Base-by-base conservation (phyloP, 1,284 basidiomycete genomes). In the Moesziomyces antarcticus region DNA sequence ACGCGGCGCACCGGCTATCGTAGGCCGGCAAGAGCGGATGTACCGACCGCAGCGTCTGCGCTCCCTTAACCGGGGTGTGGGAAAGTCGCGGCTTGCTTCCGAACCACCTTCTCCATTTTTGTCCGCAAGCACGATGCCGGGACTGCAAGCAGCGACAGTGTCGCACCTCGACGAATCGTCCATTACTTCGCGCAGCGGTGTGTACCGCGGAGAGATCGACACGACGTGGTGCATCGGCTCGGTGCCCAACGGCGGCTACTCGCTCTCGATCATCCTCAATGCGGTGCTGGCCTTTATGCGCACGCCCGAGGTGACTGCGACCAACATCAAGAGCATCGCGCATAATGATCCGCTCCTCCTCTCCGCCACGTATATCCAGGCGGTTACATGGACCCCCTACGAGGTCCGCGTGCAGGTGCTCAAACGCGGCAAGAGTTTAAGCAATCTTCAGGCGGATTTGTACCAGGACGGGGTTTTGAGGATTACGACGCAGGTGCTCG, bases 201-300 rank as follows among this genome's bases (percentile, higher is more conserved):
- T 44, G 0, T 73, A 68, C 30, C 37, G 5, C 22, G 71, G 65
- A 13, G 22, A 7, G 6, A 61, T 73, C 56, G 71, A 74, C 27
- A 50, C 57, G 1, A 65, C 58, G 0, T 75, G 73, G 73, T 75
- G 73, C 40, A 75, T 75, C 50, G 68, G 69, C 10, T 68, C 63
- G 0, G 69, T 75, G 0, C 73, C 73, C 1, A 56, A 75, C 30
- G 73, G 73, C 22, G 73, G 73, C 21, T 75, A 75, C 37, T 75
- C 73, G 22, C 61, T 75, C 4, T 60, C 51, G 8, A 58, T 75
- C 52, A 56, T 75, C 44, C 50, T 69, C 21, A 75, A 75, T 27
- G 64, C 73, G 1, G 62, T 73, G 14, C 64, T 71, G 8, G 68
- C 73, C 0, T 75, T 73, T 24, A 75, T 75, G 73, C 54, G 48